phyloP scores from a whole-genome alignment of 805 yeast species.

The Candida quercuum region DNA sequence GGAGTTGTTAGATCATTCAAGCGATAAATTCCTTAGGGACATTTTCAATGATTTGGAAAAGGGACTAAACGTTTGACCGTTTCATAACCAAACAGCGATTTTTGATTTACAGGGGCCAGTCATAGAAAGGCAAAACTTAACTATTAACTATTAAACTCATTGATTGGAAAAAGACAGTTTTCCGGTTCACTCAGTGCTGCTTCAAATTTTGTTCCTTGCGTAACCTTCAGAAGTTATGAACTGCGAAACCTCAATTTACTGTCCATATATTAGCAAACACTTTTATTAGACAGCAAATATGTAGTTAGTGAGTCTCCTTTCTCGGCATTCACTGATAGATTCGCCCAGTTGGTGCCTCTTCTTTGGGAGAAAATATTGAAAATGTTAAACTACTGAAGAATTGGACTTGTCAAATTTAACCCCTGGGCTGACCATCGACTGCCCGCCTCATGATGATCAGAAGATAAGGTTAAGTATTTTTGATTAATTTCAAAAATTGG shows the following conservation, averaged over 20 bases:
- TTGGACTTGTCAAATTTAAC: slow-evolving; percentile 52
- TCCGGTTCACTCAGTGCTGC: too few species aligned
- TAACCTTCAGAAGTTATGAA: too few species aligned
- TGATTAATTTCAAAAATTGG: slow-evolving; percentile 5
- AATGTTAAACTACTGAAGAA: slow-evolving; percentile 51
- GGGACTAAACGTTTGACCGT: background rate
- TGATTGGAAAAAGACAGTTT: too few species aligned
- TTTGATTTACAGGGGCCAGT: too few species aligned
- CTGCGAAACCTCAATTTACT: slow-evolving; percentile 35
- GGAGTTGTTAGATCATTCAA: slow-evolving; percentile 28
- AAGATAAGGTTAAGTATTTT: slow-evolving; percentile 8
- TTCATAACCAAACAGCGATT: too few species aligned
- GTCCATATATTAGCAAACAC: slow-evolving; percentile 45
- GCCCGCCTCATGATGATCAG: slow-evolving; percentile 17
- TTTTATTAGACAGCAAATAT: slow-evolving; percentile 47
- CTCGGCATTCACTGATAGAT: slow-evolving; percentile 67
- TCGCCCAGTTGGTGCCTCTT: slow-evolving; percentile 76
- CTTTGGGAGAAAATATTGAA: slow-evolving; percentile 48
- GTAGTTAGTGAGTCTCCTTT: slow-evolving; percentile 48
- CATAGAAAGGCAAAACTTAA: too few species aligned
- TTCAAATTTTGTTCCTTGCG: too few species aligned
- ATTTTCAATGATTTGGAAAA: slow-evolving; percentile 26
- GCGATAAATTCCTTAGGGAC: slow-evolving; percentile 25
- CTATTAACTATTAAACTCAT: too few species aligned
- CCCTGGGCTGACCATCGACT: slow-evolving; percentile 33